Conservation (phyloP, 148 eudicot species). For the Diospyros kaki region DNA sequence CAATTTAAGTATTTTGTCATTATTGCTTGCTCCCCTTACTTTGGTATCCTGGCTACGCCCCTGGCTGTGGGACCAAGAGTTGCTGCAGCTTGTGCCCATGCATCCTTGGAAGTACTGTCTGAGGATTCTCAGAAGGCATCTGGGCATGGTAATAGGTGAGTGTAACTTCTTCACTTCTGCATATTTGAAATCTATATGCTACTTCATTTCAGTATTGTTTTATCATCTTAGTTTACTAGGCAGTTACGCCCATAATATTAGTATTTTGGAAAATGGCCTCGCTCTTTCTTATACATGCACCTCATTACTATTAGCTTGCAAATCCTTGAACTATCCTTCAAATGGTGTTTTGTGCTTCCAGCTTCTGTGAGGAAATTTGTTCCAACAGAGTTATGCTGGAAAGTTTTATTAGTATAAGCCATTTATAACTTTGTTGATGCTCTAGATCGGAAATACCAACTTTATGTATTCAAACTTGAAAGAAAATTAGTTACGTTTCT, state of each 20-base stretch:
- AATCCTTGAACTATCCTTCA: background rate
- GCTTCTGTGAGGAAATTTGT: background rate
- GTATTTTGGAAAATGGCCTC: too few relatives aligned
- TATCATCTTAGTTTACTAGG: background rate
- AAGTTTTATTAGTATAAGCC: background rate
- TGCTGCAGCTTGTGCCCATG: conserved; percentile 98
- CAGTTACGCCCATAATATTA: too few relatives aligned
- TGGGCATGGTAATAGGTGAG: conserved; percentile 43
- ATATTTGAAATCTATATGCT: background rate
- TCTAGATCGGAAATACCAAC: conserved; percentile 10
- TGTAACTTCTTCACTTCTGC: conserved; percentile 10
- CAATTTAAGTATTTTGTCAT: too few relatives aligned
- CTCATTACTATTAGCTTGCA: too few relatives aligned
- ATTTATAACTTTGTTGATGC: background rate
- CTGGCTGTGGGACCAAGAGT: conserved; percentile 98
- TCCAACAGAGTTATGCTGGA: background rate
- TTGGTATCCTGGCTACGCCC: too few relatives aligned
- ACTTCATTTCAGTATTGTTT: background rate
- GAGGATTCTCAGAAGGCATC: conserved; percentile 35
- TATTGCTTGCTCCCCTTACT: too few relatives aligned
- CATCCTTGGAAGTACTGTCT: conserved; percentile 69
- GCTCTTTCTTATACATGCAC: too few relatives aligned
- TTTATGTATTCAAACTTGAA: background rate
- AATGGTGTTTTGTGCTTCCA: conserved; percentile 5
- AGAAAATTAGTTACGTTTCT: background rate